Evolutionary conservation across 768 basidiomycete species (phyloP), one percentile per base, ranked within the genome.

Genomic region (Tulasnella sp.): DNA sequence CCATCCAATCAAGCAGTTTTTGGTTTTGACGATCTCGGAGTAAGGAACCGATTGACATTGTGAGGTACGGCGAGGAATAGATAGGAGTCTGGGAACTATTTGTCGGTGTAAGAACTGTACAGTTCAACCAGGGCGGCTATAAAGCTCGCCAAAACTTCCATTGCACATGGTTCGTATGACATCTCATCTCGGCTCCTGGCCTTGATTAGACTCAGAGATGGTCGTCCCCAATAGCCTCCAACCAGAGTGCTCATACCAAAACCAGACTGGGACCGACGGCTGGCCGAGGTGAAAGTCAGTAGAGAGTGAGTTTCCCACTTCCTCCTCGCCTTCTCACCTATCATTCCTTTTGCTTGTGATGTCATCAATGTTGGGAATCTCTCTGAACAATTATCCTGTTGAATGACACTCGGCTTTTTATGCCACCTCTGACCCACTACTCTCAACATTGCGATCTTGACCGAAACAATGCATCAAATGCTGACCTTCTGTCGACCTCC

Each of bases 351-450:
- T 10, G 8, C 63, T 65, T 70, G 72, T 70, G 67, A 70, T 74
- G 70, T 86, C 85, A 87, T 72, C 75, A 73, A 73, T 7, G 85
- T 78, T 97, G 94, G 95, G 95, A 99, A 98, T 98, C 95, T 98
- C 95, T 93, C 95, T 85, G 92, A 90, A 71, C 68, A 72, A 51
- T 67, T 24, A 59, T 44, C 29, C 23, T 52, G 34, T 52, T 52
- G 27, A 52, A 52, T 38, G 51, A 52, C 51, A 79, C 77, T 71
- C 67, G 78, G 70, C 76, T 81, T 74, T 84, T 83, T 83, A 88
- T 88, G 82, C 84, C 86, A 86, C 88, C 87, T 85, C 91, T 89
- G 88, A 90, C 65, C 43, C 64, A 38, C 59, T 49, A 23, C 61
- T 51, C 71, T 69, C 68, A 11, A 70, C 67, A 72, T 58, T 60